Evolutionary conservation across 2,329 filamentous ascomycete genomes (phyloP).

Genomic region (Clonostachys solani): DNA sequence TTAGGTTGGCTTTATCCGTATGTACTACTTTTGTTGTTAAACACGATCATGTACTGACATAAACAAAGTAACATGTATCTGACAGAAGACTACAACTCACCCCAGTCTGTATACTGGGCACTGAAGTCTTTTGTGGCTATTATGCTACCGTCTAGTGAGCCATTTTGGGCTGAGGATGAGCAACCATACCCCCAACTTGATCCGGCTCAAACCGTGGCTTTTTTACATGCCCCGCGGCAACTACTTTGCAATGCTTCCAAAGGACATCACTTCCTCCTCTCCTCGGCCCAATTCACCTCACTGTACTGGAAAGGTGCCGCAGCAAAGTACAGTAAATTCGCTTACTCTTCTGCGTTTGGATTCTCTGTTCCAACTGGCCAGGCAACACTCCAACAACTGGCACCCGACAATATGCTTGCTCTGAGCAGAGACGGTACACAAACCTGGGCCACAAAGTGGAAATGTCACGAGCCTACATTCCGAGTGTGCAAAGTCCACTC

Average conservation of each 20-base stretch:
- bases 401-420: slow-evolving; percentile 19
- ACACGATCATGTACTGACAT: background rate
- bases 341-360: slow-evolving; percentile 36
- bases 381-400: slow-evolving; percentile 24
- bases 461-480: slow-evolving; percentile 3
- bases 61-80: slow-evolving; percentile 38
- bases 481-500: background rate
- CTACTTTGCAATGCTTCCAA: slow-evolving; percentile 31
- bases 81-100: slow-evolving; percentile 53
- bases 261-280: slow-evolving; percentile 29
- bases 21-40: slow-evolving; percentile 2
- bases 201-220: too few relatives aligned
- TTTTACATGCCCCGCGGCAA: slow-evolving; percentile 27
- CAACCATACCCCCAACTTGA: slow-evolving; percentile 10
- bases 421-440: slow-evolving; percentile 8
- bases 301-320: slow-evolving; percentile 22
- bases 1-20: slow-evolving; percentile 29
- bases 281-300: slow-evolving; percentile 22
- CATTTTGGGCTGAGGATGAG: slow-evolving; percentile 41
- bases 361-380: slow-evolving; percentile 31
- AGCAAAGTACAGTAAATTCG: slow-evolving; percentile 37
- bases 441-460: slow-evolving; percentile 5
- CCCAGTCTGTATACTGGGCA: slow-evolving; percentile 50
- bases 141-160: slow-evolving; percentile 22
- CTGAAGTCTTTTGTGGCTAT: slow-evolving; percentile 43